These are phyloP conservation scores for Lasiosphaeria miniovina DNA, from an alignment of 495 filamentous ascomycete genomes.

Conservation along the genomic window DNA sequence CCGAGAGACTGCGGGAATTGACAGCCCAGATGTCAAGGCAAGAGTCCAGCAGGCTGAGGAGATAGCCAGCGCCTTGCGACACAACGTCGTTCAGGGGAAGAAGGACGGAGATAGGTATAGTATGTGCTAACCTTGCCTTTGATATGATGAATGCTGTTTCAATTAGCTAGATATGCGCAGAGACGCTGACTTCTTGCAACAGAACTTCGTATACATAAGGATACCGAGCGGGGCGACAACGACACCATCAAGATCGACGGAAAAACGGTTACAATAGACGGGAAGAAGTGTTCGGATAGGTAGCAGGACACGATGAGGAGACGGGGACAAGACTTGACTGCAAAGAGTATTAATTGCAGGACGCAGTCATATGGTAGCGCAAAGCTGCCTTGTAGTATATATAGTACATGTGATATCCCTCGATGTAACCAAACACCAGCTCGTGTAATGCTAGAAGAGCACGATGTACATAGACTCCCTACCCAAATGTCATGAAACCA, in stretches of 20 bases:
- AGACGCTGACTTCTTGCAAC: constrained; percentile 9
- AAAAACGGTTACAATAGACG: constrained; percentile 43
- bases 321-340: not conserved
- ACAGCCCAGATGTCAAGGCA: constrained; percentile 45
- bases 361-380: constrained; percentile 13
- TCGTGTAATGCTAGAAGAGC: constrained; percentile 15
- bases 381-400: constrained; percentile 25
- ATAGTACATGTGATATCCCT: constrained; percentile 35
- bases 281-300: constrained; percentile 42
- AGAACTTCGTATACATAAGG: constrained; percentile 85
- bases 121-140: constrained; percentile 36
- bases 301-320: constrained; percentile 15
- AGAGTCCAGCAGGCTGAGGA: constrained; percentile 76
- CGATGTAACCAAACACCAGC: constrained; percentile 20
- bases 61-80: constrained; percentile 71
- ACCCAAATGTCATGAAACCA: constrained; percentile 28
- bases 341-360: not conserved
- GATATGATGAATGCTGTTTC: not conserved
- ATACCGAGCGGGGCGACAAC: constrained; percentile 91
- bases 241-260: constrained; percentile 67
- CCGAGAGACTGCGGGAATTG: constrained; percentile 57
- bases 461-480: constrained; percentile 16
- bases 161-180: not conserved
- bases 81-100: constrained; percentile 86
- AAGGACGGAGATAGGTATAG: constrained; percentile 62